Evolutionary conservation across 306 rosid species (phyloP).

Genomic region (Pueraria montana): DNA sequence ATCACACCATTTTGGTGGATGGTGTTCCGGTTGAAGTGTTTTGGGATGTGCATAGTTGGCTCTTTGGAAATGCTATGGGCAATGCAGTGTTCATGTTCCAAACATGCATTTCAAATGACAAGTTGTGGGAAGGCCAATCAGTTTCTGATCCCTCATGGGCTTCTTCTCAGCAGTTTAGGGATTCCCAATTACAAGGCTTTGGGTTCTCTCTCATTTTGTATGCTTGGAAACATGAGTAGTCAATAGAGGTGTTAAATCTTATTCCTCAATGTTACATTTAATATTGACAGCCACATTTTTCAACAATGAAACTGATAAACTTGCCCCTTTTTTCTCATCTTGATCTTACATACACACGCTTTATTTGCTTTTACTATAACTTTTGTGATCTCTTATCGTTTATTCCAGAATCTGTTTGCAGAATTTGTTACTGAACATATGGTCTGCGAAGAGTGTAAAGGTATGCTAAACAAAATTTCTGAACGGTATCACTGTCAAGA

Average conservation of each 20-base stretch:
- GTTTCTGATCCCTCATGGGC: slow-evolving; percentile 63
- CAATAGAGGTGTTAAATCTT: slow-evolving; percentile 40
- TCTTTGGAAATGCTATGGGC: slow-evolving; percentile 75
- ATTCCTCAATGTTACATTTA: slow-evolving; percentile 20
- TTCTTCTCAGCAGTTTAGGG: slow-evolving; percentile 61
- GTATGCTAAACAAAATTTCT: neutral
- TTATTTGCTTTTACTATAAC: slow-evolving; percentile 10
- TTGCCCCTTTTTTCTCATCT: slow-evolving; percentile 21
- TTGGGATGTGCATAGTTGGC: slow-evolving; percentile 97
- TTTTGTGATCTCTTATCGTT: neutral
- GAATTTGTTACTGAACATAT: neutral
- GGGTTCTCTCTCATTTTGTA: slow-evolving; percentile 84
- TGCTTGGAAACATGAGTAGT: slow-evolving; percentile 87
- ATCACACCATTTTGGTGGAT: slow-evolving; percentile 78
- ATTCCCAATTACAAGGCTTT: slow-evolving; percentile 67
- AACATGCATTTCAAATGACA: slow-evolving; percentile 66
- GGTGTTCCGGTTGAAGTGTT: slow-evolving; percentile 83
- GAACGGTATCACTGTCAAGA: neutral
- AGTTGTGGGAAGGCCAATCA: slow-evolving; percentile 56
- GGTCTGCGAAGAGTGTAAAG: neutral
- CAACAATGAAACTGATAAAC: slow-evolving; percentile 39
- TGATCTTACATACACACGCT: neutral
- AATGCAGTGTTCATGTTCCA: slow-evolving; percentile 93
- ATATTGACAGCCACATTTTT: slow-evolving; percentile 45
- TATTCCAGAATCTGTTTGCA: neutral